Conservation (phyloP, 1,284 basidiomycete genomes). For the Apiotrichum sp. region DNA sequence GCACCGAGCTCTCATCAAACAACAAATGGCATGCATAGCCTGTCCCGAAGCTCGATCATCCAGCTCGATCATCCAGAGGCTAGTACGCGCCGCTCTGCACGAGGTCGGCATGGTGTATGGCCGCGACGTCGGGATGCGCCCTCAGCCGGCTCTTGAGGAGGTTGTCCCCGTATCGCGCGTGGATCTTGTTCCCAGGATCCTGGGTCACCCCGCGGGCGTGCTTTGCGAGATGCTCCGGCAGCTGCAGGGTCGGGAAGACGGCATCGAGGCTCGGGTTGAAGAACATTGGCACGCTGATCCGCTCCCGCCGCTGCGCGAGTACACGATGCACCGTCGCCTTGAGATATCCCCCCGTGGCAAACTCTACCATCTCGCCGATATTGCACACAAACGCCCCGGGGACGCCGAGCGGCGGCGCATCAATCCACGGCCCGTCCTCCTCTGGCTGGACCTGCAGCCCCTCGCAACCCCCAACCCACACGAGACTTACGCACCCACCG, state of each 20-base stretch:
- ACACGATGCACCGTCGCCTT: conserved; percentile 18
- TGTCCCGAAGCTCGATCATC: no score
- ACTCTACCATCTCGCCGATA: conserved; percentile 55
- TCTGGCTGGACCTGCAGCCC: conserved; percentile 11
- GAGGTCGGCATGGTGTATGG: conserved; percentile 7
- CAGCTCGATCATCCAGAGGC: no score
- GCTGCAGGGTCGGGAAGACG: conserved; percentile 4
- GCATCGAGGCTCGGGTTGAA: conserved; percentile 17
- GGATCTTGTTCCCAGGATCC: conserved; percentile 8
- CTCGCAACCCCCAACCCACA: conserved; percentile 10
- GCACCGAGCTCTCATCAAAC: no score
- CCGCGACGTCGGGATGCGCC: conserved; percentile 16
- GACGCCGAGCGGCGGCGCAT: conserved; percentile 57
- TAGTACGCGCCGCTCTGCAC: not conserved
- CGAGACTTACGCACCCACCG: conserved; percentile 14
- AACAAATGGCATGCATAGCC: no score
- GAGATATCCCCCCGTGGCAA: conserved; percentile 14
- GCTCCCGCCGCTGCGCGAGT: conserved; percentile 4
- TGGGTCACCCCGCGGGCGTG: not conserved
- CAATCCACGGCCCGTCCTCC: conserved; percentile 60
- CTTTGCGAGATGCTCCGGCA: conserved; percentile 3
- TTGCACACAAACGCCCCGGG: conserved; percentile 65
- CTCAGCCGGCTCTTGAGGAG: conserved; percentile 14
- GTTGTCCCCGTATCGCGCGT: conserved; percentile 14
- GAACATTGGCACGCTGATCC: conserved; percentile 15